These are phyloP conservation scores for Plasmodium knowlesi DNA, from an alignment of 169 alveolate species.

Conservation along the genomic window DNA sequence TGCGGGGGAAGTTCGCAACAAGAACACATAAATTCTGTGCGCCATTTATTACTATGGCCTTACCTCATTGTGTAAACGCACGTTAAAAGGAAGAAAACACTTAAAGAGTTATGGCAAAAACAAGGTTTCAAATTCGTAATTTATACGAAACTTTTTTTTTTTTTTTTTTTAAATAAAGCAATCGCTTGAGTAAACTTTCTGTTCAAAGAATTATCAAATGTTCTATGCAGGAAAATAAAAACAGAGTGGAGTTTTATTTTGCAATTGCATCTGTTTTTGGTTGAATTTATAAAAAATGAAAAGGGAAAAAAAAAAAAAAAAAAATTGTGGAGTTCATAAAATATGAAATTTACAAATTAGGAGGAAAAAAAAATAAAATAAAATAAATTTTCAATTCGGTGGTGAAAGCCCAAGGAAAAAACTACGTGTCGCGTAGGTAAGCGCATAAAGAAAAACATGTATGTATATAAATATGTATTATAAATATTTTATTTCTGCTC, in stretches of 20 bases:
- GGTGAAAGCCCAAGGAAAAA: neutral
- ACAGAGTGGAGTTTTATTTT: neutral
- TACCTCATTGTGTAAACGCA: neutral
- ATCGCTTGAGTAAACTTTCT: neutral
- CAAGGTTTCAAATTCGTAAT: neutral
- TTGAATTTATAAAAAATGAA: neutral
- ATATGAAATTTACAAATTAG: neutral
- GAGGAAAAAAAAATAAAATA: neutral
- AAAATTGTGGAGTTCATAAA: neutral
- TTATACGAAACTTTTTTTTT: neutral
- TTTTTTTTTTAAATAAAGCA: neutral
- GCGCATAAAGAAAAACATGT: neutral
- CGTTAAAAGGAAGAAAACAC: neutral
- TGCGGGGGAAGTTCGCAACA: neutral
- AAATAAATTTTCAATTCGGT: neutral
- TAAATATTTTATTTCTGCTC: neutral
- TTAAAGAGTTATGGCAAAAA: neutral
- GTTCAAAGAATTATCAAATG: slow-evolving; percentile 2
- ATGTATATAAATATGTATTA: neutral
- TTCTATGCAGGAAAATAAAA: neutral
- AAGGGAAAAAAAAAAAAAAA: neutral
- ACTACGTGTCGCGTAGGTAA: neutral
- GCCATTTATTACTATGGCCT: neutral
- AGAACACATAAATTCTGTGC: neutral
- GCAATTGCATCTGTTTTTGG: neutral